Percentiles rank a stretch among this genome's conserved stretches.
Conservation (phyloP, 2,329 filamentous ascomycete species). For the Ophiocordyceps camponoti-leonardi region DNA sequence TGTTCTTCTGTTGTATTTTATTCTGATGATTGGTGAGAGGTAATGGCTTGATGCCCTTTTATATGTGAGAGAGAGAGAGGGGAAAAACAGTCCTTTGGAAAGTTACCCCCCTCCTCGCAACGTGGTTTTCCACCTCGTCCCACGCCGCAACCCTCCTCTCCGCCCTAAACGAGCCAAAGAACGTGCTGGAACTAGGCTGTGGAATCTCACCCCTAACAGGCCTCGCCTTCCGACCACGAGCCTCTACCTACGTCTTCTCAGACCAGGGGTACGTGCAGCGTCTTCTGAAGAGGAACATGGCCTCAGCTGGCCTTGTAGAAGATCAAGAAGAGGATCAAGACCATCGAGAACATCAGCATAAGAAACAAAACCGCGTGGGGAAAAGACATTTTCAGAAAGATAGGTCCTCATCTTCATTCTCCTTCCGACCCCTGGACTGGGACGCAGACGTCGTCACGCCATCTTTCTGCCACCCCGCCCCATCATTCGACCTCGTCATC, state of each 20-base stretch:
- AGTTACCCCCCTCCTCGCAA: slow-evolving; percentile 66
- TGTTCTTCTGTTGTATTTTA: neutral
- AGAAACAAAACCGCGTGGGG: neutral
- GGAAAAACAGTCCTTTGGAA: slow-evolving; percentile 64
- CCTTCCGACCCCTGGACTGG: slow-evolving; percentile 62
- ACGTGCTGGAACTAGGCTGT: slow-evolving; percentile 72
- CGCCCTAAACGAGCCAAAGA: slow-evolving; percentile 27
- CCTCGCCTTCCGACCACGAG: slow-evolving; percentile 42
- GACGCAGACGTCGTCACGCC: slow-evolving; percentile 43
- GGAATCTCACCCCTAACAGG: slow-evolving; percentile 73
- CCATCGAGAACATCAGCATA: neutral
- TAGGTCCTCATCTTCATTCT: slow-evolving; percentile 13
- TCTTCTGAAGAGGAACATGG: slow-evolving; percentile 60
- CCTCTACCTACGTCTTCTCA: slow-evolving; percentile 58
- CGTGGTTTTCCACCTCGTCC: slow-evolving; percentile 47
- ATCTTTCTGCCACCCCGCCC: slow-evolving; percentile 16
- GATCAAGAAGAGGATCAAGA: neutral
- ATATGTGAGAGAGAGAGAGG: neutral
- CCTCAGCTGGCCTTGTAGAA: slow-evolving; percentile 29
- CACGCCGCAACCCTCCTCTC: slow-evolving; percentile 44
- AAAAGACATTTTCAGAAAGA: too few species aligned
- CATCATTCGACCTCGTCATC: slow-evolving; percentile 53
- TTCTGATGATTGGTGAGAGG: too few species aligned
- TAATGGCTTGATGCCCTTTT: too few species aligned
- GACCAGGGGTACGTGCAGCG: slow-evolving; percentile 77